Evolutionary conservation across 2,329 filamentous ascomycete species (phyloP).

Genomic region (Colletotrichum endophyticum): DNA sequence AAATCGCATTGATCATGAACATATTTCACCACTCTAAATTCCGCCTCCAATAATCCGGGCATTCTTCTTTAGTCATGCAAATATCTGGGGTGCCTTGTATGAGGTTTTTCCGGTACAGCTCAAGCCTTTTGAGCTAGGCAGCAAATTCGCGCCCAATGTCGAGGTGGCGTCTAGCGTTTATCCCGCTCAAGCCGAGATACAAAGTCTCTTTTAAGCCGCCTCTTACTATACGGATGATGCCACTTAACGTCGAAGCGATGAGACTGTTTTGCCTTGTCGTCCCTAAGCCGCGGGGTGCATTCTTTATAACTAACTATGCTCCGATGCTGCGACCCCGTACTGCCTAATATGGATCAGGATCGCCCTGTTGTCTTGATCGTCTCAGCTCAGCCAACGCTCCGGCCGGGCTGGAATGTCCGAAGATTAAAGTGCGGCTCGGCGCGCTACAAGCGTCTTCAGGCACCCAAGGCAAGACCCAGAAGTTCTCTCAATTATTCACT

Average conservation of each 20-base stretch:
- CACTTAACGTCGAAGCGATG: accelerated
- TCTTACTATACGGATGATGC: accelerated
- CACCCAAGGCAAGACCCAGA: background rate
- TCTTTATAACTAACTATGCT: background rate
- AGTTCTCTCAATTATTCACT: background rate
- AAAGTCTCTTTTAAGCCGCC: conserved; percentile 5
- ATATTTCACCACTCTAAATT: too few relatives aligned
- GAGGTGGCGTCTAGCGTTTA: conserved; percentile 21
- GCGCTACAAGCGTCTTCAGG: background rate
- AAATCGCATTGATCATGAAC: too few relatives aligned
- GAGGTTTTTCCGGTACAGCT: conserved; percentile 32
- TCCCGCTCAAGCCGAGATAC: conserved; percentile 44
- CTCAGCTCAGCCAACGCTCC: background rate
- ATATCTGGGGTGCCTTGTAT: background rate
- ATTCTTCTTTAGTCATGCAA: too few relatives aligned
- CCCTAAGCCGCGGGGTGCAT: background rate
- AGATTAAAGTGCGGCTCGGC: background rate
- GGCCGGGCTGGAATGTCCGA: accelerated
- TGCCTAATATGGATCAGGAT: background rate
- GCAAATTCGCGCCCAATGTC: too few relatives aligned
- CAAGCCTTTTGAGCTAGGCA: too few relatives aligned
- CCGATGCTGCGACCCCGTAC: background rate
- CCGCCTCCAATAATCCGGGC: too few relatives aligned
- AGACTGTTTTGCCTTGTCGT: accelerated
- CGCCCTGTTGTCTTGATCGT: background rate